Evolutionary conservation across 306 rosid species (phyloP).

Genomic region (Crataegus laevigata): DNA sequence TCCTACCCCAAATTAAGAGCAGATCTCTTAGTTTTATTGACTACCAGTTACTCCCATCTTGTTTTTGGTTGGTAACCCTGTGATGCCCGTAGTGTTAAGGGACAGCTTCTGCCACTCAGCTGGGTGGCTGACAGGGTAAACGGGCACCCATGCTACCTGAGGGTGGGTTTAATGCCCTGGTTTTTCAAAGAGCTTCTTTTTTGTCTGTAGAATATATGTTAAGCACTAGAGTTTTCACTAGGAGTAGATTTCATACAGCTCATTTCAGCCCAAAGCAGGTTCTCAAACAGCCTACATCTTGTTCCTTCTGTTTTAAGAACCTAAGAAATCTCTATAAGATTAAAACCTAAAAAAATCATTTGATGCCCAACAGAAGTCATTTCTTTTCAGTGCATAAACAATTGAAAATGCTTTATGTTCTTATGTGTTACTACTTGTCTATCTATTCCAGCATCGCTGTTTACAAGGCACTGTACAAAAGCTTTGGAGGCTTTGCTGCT

Average conservation of each 20-base stretch:
- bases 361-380: not conserved
- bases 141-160: too few relatives aligned
- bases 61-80: too few relatives aligned
- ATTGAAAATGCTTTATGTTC: not conserved
- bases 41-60: too few relatives aligned
- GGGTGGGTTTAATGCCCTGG: too few relatives aligned
- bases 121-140: too few relatives aligned
- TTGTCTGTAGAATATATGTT: too few relatives aligned
- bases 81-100: too few relatives aligned
- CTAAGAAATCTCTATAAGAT: not conserved
- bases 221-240: too few relatives aligned
- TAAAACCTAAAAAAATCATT: not conserved
- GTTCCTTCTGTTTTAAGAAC: not conserved
- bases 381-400: not conserved
- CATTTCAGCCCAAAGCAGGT: not conserved
- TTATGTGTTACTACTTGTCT: conserved; percentile 14
- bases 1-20: too few relatives aligned
- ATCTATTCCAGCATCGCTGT: conserved; percentile 69
- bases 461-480: conserved; percentile 91
- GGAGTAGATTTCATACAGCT: not conserved
- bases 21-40: too few relatives aligned
- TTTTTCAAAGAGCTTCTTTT: too few relatives aligned
- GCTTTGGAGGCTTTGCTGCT: conserved; percentile 99
- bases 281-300: not conserved
- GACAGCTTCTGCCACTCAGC: too few relatives aligned